Evolutionary conservation across 306 rosid genomes (phyloP), one percentile per base, ranked within the genome.

Genomic region (Inga oerstediana): DNA sequence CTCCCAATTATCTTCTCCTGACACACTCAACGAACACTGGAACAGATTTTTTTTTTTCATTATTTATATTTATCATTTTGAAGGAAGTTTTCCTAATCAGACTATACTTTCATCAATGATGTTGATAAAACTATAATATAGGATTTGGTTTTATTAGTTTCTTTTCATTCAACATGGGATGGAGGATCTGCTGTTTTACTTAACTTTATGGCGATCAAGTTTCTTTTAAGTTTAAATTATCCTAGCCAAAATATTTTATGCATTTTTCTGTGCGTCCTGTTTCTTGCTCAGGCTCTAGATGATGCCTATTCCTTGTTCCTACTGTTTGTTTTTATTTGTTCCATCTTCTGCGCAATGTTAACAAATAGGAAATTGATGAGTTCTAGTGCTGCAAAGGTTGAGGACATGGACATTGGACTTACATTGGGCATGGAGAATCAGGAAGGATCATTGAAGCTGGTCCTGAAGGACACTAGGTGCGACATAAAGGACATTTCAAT

Each of bases 331-430:
- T 78, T 27, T 78, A 17, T 37, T 39, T 61, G 78, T 81, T 80
- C 67, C 43, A n/a, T 69, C 79, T 69, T 84, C 66, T 65, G 77
- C 80, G 74, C 61, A 85, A 39, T 67, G 35, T 84, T 51, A 77
- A 76, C 27, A 10, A 74, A 89, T 86, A 27, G 78, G 67, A 78
- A 68, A 73, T 86, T 90, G 89, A 87, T 74, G 37, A 77, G 68
- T 90, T 65, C 64, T 86, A 66, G 62, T 92, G 79, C 43, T 87
- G 76, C 84, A 61, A 79, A 95, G 99, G 97, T 95, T 78, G 93
- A 91, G 82, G 97, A 94, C 87, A 85, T 96, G 97, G 90, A 92
- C 84, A 85, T 96, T 24, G 89, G 90, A 79, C 93, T 96, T 80
- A 86, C 91, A 10, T 76, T 92, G 77, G 93, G 91, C 77, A 88